Evolutionary conservation across 805 yeast genomes (phyloP).

Genomic region (Saccharomycopsis capsularis): DNA sequence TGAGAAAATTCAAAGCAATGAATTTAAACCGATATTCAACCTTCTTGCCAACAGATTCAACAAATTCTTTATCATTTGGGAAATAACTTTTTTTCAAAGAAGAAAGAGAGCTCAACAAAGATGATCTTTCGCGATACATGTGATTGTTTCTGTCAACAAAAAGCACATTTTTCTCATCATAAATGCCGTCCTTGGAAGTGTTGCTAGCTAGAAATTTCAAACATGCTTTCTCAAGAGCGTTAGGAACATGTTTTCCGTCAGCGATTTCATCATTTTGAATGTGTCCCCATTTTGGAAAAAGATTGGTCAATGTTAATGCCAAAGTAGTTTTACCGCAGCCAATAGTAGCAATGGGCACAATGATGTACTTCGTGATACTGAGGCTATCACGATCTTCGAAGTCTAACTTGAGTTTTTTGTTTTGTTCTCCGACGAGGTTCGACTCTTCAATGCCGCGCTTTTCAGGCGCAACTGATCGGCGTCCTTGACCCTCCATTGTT

Average conservation of each 20-base stretch:
- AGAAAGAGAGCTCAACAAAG: slow-evolving; percentile 49
- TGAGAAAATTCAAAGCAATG: slow-evolving; percentile 62
- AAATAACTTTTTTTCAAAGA: slow-evolving; percentile 38
- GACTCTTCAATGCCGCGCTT: slow-evolving; percentile 5
- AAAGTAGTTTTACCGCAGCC: slow-evolving; percentile 96
- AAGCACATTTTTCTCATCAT: slow-evolving; percentile 43
- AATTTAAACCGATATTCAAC: slow-evolving; percentile 35
- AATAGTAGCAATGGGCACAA: slow-evolving; percentile 81
- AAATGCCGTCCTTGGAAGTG: slow-evolving; percentile 22
- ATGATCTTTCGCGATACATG: slow-evolving; percentile 57
- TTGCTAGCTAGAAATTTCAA: slow-evolving; percentile 27
- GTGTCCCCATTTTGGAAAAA: slow-evolving; percentile 62
- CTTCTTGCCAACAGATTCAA: slow-evolving; percentile 20
- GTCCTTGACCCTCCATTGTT: too few relatives aligned
- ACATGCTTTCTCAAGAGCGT: slow-evolving; percentile 42
- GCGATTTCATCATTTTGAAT: slow-evolving; percentile 76
- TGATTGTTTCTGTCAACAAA: slow-evolving; percentile 83
- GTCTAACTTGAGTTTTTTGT: not conserved
- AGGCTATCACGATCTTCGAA: slow-evolving; percentile 19
- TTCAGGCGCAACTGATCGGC: too few relatives aligned
- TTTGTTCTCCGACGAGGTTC: not conserved
- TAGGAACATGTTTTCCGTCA: slow-evolving; percentile 38
- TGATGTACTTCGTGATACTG: slow-evolving; percentile 44
- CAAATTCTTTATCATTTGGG: slow-evolving; percentile 30
- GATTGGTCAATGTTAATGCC: slow-evolving; percentile 46